Evolutionary conservation across 2,329 filamentous ascomycete genomes (phyloP).

Genomic region (Exophiala xenobiotica): DNA sequence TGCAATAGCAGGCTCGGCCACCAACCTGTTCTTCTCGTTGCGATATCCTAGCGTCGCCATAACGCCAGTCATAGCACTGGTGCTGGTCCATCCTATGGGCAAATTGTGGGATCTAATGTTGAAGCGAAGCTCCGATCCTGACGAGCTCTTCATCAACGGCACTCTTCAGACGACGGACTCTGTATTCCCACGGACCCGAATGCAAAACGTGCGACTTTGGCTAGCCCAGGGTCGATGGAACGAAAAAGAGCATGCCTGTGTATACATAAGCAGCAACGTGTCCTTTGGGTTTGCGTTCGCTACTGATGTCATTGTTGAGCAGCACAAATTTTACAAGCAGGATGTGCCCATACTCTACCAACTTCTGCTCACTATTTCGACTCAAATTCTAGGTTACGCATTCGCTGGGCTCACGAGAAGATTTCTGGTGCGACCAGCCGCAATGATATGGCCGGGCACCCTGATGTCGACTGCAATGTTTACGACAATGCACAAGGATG

Average conservation of each 20-base stretch:
- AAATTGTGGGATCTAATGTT: conserved; percentile 73
- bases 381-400: conserved; percentile 81
- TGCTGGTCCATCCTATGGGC: conserved; percentile 81
- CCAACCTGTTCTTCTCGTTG: conserved; percentile 84
- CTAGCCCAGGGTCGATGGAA: conserved; percentile 80
- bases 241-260: conserved; percentile 83
- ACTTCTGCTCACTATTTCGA: conserved; percentile 78
- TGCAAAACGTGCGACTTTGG: conserved; percentile 63
- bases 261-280: conserved; percentile 86
- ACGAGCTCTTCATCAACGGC: conserved; percentile 60
- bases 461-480: conserved; percentile 90
- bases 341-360: conserved; percentile 75
- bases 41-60: conserved; percentile 89
- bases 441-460: conserved; percentile 90
- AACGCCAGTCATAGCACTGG: conserved; percentile 80
- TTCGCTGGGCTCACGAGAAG: conserved; percentile 79
- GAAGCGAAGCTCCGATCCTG: conserved; percentile 58
- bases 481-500: conserved; percentile 77
- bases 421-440: conserved; percentile 78
- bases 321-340: conserved; percentile 85
- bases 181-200: conserved; percentile 22
- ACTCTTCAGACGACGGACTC: conserved; percentile 45
- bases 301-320: conserved; percentile 83
- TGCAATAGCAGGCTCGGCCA: conserved; percentile 75
- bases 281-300: conserved; percentile 88